Conservation (phyloP, 257 asterid genomes). For the Leptodermis oblonga region DNA sequence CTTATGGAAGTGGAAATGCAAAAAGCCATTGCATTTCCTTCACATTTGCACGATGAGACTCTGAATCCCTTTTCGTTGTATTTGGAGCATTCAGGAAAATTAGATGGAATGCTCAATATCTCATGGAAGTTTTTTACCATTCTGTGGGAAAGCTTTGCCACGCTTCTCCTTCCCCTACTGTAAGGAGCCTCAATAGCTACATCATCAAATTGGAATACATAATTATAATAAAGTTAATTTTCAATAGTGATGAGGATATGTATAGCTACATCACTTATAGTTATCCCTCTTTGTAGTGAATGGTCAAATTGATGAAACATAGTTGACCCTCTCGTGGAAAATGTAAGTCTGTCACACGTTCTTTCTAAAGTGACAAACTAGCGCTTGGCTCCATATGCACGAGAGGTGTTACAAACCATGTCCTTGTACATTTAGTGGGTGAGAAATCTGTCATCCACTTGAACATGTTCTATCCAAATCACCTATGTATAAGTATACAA, state of each 20-base stretch:
- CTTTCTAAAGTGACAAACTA: conserved; percentile 59
- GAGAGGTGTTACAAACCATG: conserved; percentile 37
- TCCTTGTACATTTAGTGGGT: conserved; percentile 58
- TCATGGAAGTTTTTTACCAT: conserved; percentile 57
- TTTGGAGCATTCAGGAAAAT: conserved; percentile 34
- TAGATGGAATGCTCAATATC: conserved; percentile 41
- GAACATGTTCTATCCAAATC: conserved; percentile 81
- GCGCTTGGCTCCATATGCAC: conserved; percentile 71
- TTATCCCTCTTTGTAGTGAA: conserved; percentile 51
- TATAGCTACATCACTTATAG: no score
- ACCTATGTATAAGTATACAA: no score
- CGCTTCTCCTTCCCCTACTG: conserved; percentile 45
- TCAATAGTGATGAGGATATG: no score
- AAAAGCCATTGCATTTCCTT: conserved; percentile 39
- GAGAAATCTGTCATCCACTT: conserved; percentile 55
- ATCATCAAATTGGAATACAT: background rate
- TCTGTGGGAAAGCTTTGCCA: conserved; percentile 57
- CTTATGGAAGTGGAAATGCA: conserved; percentile 56
- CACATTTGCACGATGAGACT: conserved; percentile 36
- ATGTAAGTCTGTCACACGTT: conserved; percentile 56
- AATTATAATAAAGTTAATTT: no score
- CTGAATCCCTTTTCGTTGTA: conserved; percentile 39
- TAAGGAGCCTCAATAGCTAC: conserved; percentile 40
- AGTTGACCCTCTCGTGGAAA: conserved; percentile 33
- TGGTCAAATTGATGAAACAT: no score